Base-by-base conservation (phyloP, 306 rosid species). In the Betula pendula region DNA sequence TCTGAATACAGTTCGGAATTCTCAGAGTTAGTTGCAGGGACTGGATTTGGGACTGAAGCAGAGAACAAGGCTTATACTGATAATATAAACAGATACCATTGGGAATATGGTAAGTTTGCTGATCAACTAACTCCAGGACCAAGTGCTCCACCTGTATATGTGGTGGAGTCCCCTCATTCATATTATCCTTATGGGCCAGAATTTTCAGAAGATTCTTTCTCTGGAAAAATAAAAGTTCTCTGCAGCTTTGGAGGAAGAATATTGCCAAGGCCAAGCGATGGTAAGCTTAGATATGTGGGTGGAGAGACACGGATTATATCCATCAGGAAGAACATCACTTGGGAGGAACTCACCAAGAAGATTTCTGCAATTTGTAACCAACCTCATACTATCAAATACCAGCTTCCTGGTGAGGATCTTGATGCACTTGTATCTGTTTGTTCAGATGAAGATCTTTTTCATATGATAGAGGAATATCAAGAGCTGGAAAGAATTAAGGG, bases 191-290 rank as follows among this genome's bases (percentile, higher is more conserved):
- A 58, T 74, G 89, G 85, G 42, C 44, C 88, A 47, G 55, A 76
- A 73, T 77, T 83, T 76, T 66, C 89, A 35, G 90, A 89, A 51
- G 84, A 77, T 65, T 83, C 88, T 40, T 84, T 75, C 67, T 35
- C 82, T 62, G 85, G 82, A 47, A 92, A 92, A 89, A 85, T 88
- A 56, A 96, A 91, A 75, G 86, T 89, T 82, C 91, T 96, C 49
- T 96, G 99, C 84, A 96, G 99, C 84, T 88, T 88, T 84, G 99
- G 98, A 62, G 99, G 99, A 65, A 86, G 94, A 84, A 92, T 92
- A 76, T 78, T 89, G 35, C 97, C 93, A 3, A 86, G 99, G 75
- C 98, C 98, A 48, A 85, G 86, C 76, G 98, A 92, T 58, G 94
- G 91, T 82, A 92, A 85, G 74, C 93, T 92, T 70, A 83, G 97